Percentiles rank a stretch among this genome's conserved stretches.
Evolutionary conservation across 1,284 basidiomycete species (phyloP).

Genomic region (Thelephora terrestris): DNA sequence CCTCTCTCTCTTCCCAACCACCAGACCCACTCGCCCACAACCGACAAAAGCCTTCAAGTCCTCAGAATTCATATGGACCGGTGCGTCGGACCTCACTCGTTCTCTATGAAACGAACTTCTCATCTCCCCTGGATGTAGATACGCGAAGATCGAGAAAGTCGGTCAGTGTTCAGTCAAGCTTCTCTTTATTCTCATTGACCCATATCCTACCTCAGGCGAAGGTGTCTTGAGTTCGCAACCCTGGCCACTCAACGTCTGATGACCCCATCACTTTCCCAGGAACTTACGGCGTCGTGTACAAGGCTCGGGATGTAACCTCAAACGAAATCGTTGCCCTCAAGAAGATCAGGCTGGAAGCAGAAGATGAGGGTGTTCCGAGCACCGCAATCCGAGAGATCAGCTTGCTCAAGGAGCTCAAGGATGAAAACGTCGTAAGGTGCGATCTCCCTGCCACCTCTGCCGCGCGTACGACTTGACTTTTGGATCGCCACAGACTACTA

Average conservation of each 20-base stretch:
- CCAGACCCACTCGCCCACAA: too few species aligned
- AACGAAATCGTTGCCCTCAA: slow-evolving; percentile 87
- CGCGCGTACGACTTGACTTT: slow-evolving; percentile 3
- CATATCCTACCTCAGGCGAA: slow-evolving; percentile 16
- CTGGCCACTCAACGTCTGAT: slow-evolving; percentile 1
- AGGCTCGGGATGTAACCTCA: slow-evolving; percentile 67
- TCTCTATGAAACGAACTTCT: background rate
- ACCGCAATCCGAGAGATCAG: slow-evolving; percentile 98
- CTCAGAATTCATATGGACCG: slow-evolving; percentile 25
- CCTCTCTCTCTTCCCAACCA: too few species aligned
- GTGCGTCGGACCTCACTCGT: slow-evolving; percentile 29
- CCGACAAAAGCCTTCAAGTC: too few species aligned
- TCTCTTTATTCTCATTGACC: background rate
- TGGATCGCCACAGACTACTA: slow-evolving; percentile 55
- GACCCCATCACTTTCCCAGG: slow-evolving; percentile 38
- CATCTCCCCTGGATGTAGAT: slow-evolving; percentile 16
- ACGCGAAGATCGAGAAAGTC: slow-evolving; percentile 32
- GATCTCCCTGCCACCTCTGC: slow-evolving; percentile 16
- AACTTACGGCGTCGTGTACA: slow-evolving; percentile 98
- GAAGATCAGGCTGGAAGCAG: slow-evolving; percentile 97
- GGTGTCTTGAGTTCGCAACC: slow-evolving; percentile 14
- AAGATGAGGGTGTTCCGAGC: slow-evolving; percentile 95
- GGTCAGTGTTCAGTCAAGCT: slow-evolving; percentile 17
- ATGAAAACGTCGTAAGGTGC: slow-evolving; percentile 89
- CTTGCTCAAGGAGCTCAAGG: slow-evolving; percentile 91